These are phyloP conservation scores for Diaporthe capsici DNA, from an alignment of 2,329 filamentous ascomycete genomes.

Conservation along the genomic window DNA sequence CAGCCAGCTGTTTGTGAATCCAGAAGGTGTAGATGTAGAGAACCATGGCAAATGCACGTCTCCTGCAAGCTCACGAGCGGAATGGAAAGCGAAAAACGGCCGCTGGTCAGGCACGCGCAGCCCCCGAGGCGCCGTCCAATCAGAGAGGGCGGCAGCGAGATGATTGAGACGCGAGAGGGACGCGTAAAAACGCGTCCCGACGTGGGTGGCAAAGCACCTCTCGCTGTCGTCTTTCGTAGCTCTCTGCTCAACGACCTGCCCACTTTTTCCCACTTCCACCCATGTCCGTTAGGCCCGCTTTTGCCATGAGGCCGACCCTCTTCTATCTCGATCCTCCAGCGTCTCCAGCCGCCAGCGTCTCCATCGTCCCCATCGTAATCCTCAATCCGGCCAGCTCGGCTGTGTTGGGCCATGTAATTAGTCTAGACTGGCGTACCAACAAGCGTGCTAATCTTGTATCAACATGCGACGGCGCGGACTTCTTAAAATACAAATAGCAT, in stretches of 20 bases:
- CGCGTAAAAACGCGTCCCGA: conserved; percentile 21
- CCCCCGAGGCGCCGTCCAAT: background rate
- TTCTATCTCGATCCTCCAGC: conserved; percentile 25
- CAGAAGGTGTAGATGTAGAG: conserved; percentile 17
- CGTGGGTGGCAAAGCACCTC: background rate
- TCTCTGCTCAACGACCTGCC: background rate
- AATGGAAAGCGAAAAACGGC: conserved; percentile 5
- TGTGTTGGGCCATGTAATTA: background rate
- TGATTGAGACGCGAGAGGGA: conserved; percentile 15
- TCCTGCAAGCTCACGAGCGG: background rate
- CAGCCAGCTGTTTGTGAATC: background rate
- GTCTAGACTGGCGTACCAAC: conserved; percentile 17
- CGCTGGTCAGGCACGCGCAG: conserved; percentile 13
- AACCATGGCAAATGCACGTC: conserved; percentile 7
- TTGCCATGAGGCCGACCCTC: conserved; percentile 28
- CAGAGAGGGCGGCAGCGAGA: background rate
- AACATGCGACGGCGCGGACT: conserved; percentile 9
- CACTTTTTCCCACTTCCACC: background rate
- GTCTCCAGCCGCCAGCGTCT: background rate
- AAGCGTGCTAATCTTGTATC: conserved; percentile 16
- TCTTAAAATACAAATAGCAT: conserved; percentile 14
- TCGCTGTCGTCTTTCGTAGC: background rate
- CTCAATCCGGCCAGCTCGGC: conserved; percentile 9
- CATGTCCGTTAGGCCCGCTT: background rate
- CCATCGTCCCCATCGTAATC: conserved; percentile 4